Base-by-base conservation (phyloP, 768 basidiomycete species). In the Russula lepida region DNA sequence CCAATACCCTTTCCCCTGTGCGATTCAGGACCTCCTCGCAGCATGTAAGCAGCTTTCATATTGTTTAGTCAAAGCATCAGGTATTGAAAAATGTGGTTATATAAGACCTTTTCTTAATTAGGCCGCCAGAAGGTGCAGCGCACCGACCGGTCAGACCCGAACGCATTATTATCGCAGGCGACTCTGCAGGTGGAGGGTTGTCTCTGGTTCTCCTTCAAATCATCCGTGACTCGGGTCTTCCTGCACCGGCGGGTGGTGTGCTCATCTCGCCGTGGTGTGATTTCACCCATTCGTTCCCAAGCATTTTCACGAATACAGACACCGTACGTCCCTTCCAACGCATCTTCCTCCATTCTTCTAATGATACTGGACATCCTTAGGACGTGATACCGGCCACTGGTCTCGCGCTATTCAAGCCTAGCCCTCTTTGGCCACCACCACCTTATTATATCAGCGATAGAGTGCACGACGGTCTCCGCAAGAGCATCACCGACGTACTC, bases 1-100 rank as follows among this genome's bases (percentile, higher is more conserved):
- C 0, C 95, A 98, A 73, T 98, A 95, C 68, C 95, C 95, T 1
- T 98, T 97, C 70, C 95, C 95, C 15, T 92, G 91, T 65, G 91
- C 87, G 1, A 73, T 98, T 7, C 94, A 97, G 68, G 95, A 98
- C 71, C 76, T 85, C 35, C 69, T 98, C 12, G 90, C 95, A 2
- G 86, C 93, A 8, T 98, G 90, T 92, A 67, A 66, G 84, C 71
- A 2, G 7, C 27, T 28, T 6, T n/a, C 6, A 1, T 4, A 35
- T 35, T 58, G 21, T 21, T 41, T 23, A 4, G 6, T 25, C 6
- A 28, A 37, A 33, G 25, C 41, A 33, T 44, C 21, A 13, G 5
- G 57, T 50, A 23, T 30, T 57, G 41, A 50, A 50, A n/a, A n/a
- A 21, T 12, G 4, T 3, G 11, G n/a, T 28, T 13, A 44, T 13